Evolutionary conservation across 306 rosid genomes (phyloP).

Genomic region (Cajanus cajan): DNA sequence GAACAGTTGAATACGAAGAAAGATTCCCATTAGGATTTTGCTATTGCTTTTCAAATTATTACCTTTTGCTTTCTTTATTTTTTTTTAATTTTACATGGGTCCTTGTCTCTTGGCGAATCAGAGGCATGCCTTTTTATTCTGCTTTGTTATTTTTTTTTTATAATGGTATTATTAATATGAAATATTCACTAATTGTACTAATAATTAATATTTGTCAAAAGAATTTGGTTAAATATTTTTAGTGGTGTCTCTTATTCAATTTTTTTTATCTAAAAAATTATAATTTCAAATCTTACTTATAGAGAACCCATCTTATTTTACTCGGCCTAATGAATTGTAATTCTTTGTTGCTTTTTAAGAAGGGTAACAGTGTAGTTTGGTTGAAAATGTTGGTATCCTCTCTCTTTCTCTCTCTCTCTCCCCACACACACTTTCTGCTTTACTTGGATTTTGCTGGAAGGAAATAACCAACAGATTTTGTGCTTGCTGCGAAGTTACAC

Average conservation of each 20-base stretch:
- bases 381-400: constrained; percentile 38
- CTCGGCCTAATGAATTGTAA: too few species aligned
- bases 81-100: constrained; percentile 39
- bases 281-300: too few species aligned
- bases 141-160: constrained; percentile 20
- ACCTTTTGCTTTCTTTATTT: constrained; percentile 50
- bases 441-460: constrained; percentile 48
- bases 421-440: constrained; percentile 43
- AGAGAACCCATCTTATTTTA: too few species aligned
- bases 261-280: too few species aligned
- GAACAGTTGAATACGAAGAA: constrained; percentile 42
- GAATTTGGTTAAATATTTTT: too few species aligned
- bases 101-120: constrained; percentile 46
- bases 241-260: too few species aligned
- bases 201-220: too few species aligned
- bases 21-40: constrained; percentile 79
- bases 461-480: constrained; percentile 31
- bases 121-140: constrained; percentile 35
- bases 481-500: constrained; percentile 27
- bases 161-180: too few species aligned
- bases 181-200: too few species aligned
- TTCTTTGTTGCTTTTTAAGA: constrained; percentile 57
- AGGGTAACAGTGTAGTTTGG: constrained; percentile 36
- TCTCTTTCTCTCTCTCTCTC: neutral
- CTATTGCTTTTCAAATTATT: constrained; percentile 37